These are phyloP conservation scores for Phytophthora pluvialis DNA, from an alignment of 352 stramenopile species.

Conservation along the genomic window DNA sequence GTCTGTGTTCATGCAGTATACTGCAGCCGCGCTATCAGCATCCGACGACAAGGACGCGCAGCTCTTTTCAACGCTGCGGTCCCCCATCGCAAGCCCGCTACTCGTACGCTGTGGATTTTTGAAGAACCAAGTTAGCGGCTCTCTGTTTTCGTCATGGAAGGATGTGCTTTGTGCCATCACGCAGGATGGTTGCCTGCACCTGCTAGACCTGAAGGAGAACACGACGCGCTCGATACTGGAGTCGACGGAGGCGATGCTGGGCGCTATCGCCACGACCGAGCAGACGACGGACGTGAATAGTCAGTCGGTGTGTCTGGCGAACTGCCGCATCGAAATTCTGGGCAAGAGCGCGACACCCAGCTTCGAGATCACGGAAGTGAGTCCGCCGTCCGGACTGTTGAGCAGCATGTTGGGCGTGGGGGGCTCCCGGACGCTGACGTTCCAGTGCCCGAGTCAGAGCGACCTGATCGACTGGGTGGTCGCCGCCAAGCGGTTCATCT, in stretches of 20 bases:
- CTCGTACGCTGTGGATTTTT: constrained; percentile 80
- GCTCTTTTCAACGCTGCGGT: constrained; percentile 69
- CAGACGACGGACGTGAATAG: constrained; percentile 55
- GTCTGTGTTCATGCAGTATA: constrained; percentile 48
- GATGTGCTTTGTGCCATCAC: constrained; percentile 82
- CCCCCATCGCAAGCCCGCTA: constrained; percentile 71
- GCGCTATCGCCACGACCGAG: constrained; percentile 57
- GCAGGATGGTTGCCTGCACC: constrained; percentile 73
- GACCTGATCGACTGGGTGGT: constrained; percentile 88
- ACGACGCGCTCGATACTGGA: constrained; percentile 56
- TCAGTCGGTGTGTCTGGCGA: constrained; percentile 61
- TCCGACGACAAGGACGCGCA: constrained; percentile 63
- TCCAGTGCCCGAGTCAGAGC: constrained; percentile 80
- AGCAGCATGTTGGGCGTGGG: constrained; percentile 73
- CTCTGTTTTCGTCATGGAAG: constrained; percentile 79
- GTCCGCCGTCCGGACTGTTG: constrained; percentile 57
- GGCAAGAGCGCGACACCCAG: constrained; percentile 66
- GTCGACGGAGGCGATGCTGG: constrained; percentile 68
- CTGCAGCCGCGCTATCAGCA: constrained; percentile 62
- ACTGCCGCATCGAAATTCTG: constrained; percentile 81
- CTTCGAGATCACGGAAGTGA: constrained; percentile 79
- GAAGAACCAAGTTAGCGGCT: constrained; percentile 75
- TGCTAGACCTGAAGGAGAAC: constrained; percentile 78
- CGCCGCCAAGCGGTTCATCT: constrained; percentile 74
- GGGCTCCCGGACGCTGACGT: constrained; percentile 71